Base-by-base conservation (phyloP, 1,284 basidiomycete genomes). In the Malassezia psittaci region DNA sequence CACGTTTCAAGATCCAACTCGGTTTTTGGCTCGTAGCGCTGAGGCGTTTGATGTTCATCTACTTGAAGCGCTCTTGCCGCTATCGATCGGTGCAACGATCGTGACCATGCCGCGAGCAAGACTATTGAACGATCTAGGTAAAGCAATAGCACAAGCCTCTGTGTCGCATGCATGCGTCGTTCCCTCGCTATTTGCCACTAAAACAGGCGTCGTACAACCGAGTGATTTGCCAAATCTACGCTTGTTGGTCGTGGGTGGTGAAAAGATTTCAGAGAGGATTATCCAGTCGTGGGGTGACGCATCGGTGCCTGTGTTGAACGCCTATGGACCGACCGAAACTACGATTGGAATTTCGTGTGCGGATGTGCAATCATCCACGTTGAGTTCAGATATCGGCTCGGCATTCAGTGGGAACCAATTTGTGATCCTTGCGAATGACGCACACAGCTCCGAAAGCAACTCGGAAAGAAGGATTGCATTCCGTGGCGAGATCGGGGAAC, bases 1-100 rank as follows among this genome's bases (percentile, higher is more conserved):
- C 18, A 60, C 65, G 1, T 57, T 67, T 44, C 35, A 48, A 13
- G 42, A 44, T 15, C 21, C 6, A 4, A 62, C 63, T 4, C 66
- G 69, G 21, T 69, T 67, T 53, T 57, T 73, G n/a, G 70, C 70
- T 3, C 63, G 70, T 8, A 69, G 67, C 5, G 64, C 69, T 2
- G 70, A 73, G 43, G 67, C 70, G 0, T 73, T 73, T 46, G 75
- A 75, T 48, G 71, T 74, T 3, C 71, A 73, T 37, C 59, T 76
- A 19, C 57, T 72, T 29, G 75, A 76, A 59, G 60, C 67, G 34
- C 68, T 75, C 50, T 61, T 71, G 12, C 63, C 75, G 15, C 48
- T 75, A 18, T 59, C 63, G 1, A 54, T 61, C 10, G 75, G 74
- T 8, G 67, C 66, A 9, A 68, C 70, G 3, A 62, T 73, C 42